Percentiles rank a stretch among this genome's conserved stretches.
Conservation (phyloP, 768 basidiomycete species). For the Lentinula boryana region DNA sequence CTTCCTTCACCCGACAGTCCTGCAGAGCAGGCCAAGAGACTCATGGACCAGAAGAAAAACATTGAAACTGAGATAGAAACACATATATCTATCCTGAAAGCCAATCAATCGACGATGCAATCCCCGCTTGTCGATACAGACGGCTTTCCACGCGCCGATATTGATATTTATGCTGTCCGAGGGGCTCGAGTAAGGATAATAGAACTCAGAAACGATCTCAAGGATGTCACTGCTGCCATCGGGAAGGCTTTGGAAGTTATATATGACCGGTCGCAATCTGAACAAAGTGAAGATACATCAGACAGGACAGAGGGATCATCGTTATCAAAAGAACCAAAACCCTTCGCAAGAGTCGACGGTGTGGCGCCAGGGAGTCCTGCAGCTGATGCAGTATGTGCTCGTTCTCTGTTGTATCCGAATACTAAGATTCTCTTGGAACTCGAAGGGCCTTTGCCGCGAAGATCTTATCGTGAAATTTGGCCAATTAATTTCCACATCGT, state of each 20-base stretch:
- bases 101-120: slow-evolving; percentile 58
- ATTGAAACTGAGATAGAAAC: slow-evolving; percentile 69
- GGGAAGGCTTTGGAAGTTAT: slow-evolving; percentile 63
- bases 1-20: slow-evolving; percentile 39
- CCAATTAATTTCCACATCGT: slow-evolving; percentile 45
- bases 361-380: slow-evolving; percentile 83
- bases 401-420: not conserved
- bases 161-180: slow-evolving; percentile 79
- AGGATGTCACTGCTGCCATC: slow-evolving; percentile 58
- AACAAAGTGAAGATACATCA: not conserved
- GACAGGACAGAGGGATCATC: not conserved
- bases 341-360: slow-evolving; percentile 76
- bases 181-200: slow-evolving; percentile 73
- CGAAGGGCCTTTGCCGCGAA: slow-evolving; percentile 58
- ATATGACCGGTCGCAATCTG: slow-evolving; percentile 38
- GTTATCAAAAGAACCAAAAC: slow-evolving; percentile 14
- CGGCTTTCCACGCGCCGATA: slow-evolving; percentile 84
- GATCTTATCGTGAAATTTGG: slow-evolving; percentile 78
- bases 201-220: slow-evolving; percentile 75
- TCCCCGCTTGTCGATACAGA: slow-evolving; percentile 79
- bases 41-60: slow-evolving; percentile 63
- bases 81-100: slow-evolving; percentile 55
- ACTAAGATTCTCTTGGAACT: slow-evolving; percentile 4
- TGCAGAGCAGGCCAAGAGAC: slow-evolving; percentile 50
- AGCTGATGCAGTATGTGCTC: slow-evolving; percentile 56